Evolutionary conservation across 331 rosid genomes (phyloP).

Genomic region (Pyrus hybrid): DNA sequence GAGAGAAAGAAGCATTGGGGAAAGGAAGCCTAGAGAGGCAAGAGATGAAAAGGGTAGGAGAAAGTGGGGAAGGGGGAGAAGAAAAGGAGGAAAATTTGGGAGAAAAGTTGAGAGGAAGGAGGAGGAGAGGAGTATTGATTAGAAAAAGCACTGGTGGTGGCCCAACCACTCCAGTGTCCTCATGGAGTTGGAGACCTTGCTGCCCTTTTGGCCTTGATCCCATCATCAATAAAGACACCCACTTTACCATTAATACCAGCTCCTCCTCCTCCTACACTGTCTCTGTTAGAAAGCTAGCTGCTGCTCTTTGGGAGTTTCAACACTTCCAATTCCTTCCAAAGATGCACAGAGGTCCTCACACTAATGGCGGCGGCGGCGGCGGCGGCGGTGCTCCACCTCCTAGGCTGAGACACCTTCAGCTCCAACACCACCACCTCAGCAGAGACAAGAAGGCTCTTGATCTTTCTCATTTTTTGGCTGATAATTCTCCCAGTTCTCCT

Average conservation of each 20-base stretch:
- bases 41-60: constrained; percentile 11
- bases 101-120: constrained; percentile 54
- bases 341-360: constrained; percentile 50
- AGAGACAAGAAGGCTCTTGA: constrained; percentile 54
- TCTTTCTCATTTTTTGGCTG: constrained; percentile 42
- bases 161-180: constrained; percentile 62
- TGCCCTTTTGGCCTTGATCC: constrained; percentile 21
- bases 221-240: constrained; percentile 21
- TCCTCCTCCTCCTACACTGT: neutral
- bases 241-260: neutral
- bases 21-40: constrained; percentile 19
- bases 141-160: constrained; percentile 51
- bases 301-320: constrained; percentile 80
- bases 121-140: constrained; percentile 25
- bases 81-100: constrained; percentile 74
- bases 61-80: constrained; percentile 47
- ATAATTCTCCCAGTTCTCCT: constrained; percentile 67
- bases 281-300: constrained; percentile 72
- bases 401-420: constrained; percentile 56
- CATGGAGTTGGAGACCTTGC: constrained; percentile 33
- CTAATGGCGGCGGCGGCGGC: constrained; percentile 15
- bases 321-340: constrained; percentile 35
- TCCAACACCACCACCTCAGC: constrained; percentile 24
- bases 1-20: constrained; percentile 8
- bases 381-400: constrained; percentile 30